phyloP scores from a whole-genome alignment of 768 basidiomycete species.

The Phanerochaete carnosa region DNA sequence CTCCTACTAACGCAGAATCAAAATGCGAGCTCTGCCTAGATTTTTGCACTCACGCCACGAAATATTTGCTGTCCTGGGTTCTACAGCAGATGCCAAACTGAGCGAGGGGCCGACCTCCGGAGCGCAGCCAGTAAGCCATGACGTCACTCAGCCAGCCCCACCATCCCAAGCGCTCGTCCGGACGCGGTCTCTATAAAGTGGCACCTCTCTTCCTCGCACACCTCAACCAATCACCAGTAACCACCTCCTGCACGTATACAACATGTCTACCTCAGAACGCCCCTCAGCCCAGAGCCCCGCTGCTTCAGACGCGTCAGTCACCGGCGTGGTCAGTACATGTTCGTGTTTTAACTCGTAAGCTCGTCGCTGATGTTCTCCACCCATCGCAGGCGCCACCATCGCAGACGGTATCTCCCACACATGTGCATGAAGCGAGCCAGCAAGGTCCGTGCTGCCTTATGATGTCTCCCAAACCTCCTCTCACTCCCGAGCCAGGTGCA shows the following conservation, averaged over 20 bases:
- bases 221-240: not conserved
- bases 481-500: conserved; percentile 1
- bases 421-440: conserved; percentile 7
- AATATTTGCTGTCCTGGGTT: too few species aligned
- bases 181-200: not conserved
- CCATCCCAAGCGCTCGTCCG: not conserved
- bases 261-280: not conserved
- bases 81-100: not conserved
- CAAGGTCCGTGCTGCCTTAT: conserved; percentile 2
- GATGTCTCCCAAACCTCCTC: not conserved
- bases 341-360: not conserved
- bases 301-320: not conserved
- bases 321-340: not conserved
- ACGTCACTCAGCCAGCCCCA: not conserved
- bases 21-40: too few species aligned
- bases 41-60: too few species aligned
- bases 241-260: not conserved
- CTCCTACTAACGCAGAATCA: too few species aligned
- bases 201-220: not conserved
- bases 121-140: not conserved
- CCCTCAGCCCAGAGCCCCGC: not conserved
- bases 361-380: not conserved
- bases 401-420: conserved; percentile 4
- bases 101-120: not conserved
- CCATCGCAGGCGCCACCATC: conserved; percentile 2